Evolutionary conservation across 441 rosid species (phyloP).

Genomic region (Pelargonium australe): DNA sequence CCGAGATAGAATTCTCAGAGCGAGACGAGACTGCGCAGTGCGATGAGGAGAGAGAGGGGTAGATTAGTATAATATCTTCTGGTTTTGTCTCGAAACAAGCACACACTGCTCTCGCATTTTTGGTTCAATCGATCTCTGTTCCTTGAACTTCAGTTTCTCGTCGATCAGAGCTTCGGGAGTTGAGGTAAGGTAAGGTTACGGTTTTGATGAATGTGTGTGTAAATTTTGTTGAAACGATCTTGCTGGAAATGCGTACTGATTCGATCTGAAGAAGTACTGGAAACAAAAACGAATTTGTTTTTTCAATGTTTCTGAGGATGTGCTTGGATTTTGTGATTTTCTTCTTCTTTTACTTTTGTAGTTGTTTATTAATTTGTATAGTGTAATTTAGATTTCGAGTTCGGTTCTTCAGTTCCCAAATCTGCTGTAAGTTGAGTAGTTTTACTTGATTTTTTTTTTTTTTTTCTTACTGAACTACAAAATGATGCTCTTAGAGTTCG

Average conservation of each 20-base stretch:
- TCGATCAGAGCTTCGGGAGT: not conserved
- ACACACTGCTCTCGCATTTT: not conserved
- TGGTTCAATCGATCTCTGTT: not conserved
- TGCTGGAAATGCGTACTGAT: no score
- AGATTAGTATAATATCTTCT: not conserved
- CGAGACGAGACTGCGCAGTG: not conserved
- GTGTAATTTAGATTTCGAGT: no score
- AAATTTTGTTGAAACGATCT: not conserved
- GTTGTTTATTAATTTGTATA: no score
- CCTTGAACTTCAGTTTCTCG: not conserved
- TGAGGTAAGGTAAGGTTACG: not conserved
- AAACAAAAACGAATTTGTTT: no score
- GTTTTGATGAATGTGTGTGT: not conserved
- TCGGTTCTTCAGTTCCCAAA: no score
- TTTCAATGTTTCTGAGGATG: no score
- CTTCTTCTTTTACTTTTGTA: no score
- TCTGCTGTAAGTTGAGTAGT: no score
- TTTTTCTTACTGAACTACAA: not conserved
- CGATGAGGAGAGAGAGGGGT: constrained; percentile 1
- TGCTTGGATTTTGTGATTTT: no score
- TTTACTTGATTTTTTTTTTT: not conserved
- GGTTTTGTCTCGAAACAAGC: not conserved
- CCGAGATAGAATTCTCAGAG: no score
- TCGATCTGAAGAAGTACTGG: no score
- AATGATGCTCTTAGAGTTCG: constrained; percentile 2